Conservation (phyloP, 768 basidiomycete species). For the Phlebiopsis flavidoalba region DNA sequence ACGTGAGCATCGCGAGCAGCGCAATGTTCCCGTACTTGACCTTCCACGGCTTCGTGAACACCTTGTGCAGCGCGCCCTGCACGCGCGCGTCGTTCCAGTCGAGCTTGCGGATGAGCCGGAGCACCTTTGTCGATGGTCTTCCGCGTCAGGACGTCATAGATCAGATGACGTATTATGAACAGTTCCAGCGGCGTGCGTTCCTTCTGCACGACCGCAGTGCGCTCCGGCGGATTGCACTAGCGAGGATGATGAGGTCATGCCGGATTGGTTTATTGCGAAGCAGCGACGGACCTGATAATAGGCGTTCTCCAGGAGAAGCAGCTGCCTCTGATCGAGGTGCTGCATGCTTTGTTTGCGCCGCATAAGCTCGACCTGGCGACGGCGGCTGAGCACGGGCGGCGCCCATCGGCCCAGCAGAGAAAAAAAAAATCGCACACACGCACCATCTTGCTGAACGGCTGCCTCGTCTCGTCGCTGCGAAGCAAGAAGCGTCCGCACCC, state of each 20-base stretch:
- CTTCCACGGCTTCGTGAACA: constrained; percentile 99
- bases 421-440: constrained; percentile 8
- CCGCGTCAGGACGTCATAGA: constrained; percentile 89
- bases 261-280: not conserved
- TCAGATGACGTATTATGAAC: constrained; percentile 87
- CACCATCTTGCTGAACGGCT: constrained; percentile 87
- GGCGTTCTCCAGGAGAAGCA: constrained; percentile 90
- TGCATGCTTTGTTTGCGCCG: constrained; percentile 89
- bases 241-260: constrained; percentile 5
- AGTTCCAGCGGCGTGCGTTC: constrained; percentile 80
- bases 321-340: constrained; percentile 88
- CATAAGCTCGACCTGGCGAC: constrained; percentile 80
- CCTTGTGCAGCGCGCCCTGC: constrained; percentile 66
- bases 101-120: constrained; percentile 88
- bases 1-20: constrained; percentile 89
- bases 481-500: constrained; percentile 91
- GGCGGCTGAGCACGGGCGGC: not conserved
- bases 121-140: constrained; percentile 94
- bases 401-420: not conserved
- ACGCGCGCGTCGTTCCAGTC: constrained; percentile 84
- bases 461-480: constrained; percentile 80
- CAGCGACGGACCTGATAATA: constrained; percentile 84
- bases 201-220: constrained; percentile 81
- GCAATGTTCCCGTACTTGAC: constrained; percentile 88
- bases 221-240: constrained; percentile 96